Evolutionary conservation across 1,284 basidiomycete species (phyloP), one percentile per base, ranked within the genome.

Genomic region (Malassezia vespertilionis): DNA sequence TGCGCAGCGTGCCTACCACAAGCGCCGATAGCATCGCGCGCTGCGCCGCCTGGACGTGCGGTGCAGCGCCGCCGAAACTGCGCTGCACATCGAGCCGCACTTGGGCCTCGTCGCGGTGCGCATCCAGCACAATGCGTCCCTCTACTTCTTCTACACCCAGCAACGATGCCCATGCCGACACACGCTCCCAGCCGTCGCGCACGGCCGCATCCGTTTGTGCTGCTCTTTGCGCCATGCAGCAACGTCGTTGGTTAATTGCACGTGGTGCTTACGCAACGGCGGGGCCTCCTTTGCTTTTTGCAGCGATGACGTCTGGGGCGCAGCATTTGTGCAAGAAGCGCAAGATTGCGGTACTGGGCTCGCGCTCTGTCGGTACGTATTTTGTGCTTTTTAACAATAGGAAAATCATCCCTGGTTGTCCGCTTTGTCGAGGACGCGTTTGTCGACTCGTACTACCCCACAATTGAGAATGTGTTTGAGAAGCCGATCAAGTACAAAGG

Each of bases 381-480:
- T 10, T 17, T 46, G 32, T 27, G 27, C 5, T 1, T 37, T 17
- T 15, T 17, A 27, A 4, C 20, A n/a, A 20, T 73, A 84, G 83
- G 82, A 63, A 86, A 86, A 74, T 84, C 81, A 14, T 86, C 82
- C 30, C 76, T 86, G 21, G 60, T 67, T 32, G 66, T 69, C 7
- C 64, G 67, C n/a, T 69, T 61, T 44, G 65, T 70, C 37, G 67
- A 70, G 40, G 65, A 69, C 30, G 66, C 63, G 17, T 70, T 76
- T 65, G 79, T 84, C 69, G 84, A 86, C 53, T 78, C 80, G 18
- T 87, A 95, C 77, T 91, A 88, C 73, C 90, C 90, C 17, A 95
- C 90, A 53, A 95, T 95, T 71, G 90, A 95, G 73, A 80, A 78
- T 61, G 86, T 84, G 34, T 86, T 86, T 71, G 78, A 81, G 56